Base-by-base conservation (phyloP, 1,284 basidiomycete genomes). In the Wallemia hederae region DNA sequence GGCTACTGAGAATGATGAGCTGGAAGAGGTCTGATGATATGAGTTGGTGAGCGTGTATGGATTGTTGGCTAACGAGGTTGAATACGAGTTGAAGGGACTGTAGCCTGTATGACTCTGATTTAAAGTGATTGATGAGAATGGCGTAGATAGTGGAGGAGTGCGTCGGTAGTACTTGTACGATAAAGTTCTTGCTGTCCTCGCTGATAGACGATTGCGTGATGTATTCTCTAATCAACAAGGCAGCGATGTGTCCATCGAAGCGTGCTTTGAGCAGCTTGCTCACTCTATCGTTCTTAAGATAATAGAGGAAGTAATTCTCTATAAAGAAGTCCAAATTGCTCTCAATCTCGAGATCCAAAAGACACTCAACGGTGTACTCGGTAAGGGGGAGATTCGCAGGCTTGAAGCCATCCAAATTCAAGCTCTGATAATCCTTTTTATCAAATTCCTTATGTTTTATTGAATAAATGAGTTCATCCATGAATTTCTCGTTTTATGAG, bases 391-490 rank as follows among this genome's bases (percentile, higher is more conserved):
- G n/a, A 49, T 22, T 49, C 14, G 3, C 5, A 17, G n/a, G 39
- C n/a, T 49, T 22, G 14, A 17, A 17, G 22, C 22, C 11, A 22
- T 49, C n/a, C 22, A 49, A 17, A 49, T 14, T 22, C 9, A 49
- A 49, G 22, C 5, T 5, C 19, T 49, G 11, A 49, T 17, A 49
- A 49, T 49, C 3, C 5, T 49, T 49, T n/a, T 49, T 49, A 49
- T 49, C 39, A 49, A 49, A 49, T 49, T 22, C 14, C 22, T 49
- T 49, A 22, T 49, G 14, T 49, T 82, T 63, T 19, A 31, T 59
- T 26, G 34, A 55, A 34, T 25, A 19, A 19, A 28, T 28, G n/a
- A 57, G 29, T 29, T 28, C 22, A 60, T 25, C 25, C 34, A 55
- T 61, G 2, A 24, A 27, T 26, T 27, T n/a, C 22, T 25, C 24